These are phyloP conservation scores for Neurospora discreta DNA, from an alignment of 495 filamentous ascomycete species.

Conservation along the genomic window DNA sequence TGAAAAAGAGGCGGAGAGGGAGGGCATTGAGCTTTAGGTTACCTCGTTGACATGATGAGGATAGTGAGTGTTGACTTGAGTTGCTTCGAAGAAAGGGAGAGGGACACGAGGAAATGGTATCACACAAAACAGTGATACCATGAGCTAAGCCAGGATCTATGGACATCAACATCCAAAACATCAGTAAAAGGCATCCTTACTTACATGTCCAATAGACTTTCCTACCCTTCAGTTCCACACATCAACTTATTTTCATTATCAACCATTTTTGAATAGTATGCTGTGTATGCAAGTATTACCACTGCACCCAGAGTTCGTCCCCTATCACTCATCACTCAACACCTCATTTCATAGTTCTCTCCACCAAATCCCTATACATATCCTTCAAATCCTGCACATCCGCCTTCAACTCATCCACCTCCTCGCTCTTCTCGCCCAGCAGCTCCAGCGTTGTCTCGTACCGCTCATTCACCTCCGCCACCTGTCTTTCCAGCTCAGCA, in stretches of 20 bases:
- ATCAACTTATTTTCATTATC: neutral
- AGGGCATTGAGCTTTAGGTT: conserved; percentile 61
- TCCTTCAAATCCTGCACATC: conserved; percentile 89
- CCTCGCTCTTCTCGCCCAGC: conserved; percentile 93
- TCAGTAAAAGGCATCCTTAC: neutral
- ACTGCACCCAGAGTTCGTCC: neutral
- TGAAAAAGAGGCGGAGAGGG: conserved; percentile 64
- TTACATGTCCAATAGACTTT: neutral
- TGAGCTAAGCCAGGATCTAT: neutral
- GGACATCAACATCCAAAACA: neutral
- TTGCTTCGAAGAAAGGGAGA: neutral
- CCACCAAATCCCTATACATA: conserved; percentile 87
- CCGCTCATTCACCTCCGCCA: conserved; percentile 52
- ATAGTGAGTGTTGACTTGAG: neutral
- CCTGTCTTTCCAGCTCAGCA: conserved; percentile 52
- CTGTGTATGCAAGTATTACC: neutral
- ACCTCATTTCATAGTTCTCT: conserved; percentile 55
- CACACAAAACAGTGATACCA: neutral
- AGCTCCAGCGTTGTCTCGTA: conserved; percentile 90
- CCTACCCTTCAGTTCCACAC: neutral
- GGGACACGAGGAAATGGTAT: neutral
- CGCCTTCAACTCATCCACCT: conserved; percentile 76
- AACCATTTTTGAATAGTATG: neutral
- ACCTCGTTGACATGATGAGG: neutral
- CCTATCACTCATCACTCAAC: neutral